Evolutionary conservation across 345 rosid species (phyloP), one percentile per base, ranked within the genome.

Genomic region (Citrus trifoliata): DNA sequence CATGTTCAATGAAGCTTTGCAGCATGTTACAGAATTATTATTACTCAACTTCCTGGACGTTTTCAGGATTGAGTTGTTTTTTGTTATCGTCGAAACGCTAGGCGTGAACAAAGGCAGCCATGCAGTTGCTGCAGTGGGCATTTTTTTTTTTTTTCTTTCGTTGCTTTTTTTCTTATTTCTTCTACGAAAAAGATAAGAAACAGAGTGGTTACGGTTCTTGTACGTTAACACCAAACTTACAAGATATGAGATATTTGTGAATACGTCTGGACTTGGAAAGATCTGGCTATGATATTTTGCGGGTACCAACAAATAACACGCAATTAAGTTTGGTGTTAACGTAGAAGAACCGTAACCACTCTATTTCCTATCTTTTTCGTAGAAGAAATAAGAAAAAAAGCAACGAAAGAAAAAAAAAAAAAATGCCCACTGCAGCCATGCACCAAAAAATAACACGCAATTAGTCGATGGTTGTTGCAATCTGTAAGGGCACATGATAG

Each of bases 1-100:
- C 12, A 85, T 51, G 85, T 65, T 2, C 21, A 84, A 37, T 3
- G 93, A 65, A 21, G 92, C 93, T 78, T 83, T 83, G 71, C 92
- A 88, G 73, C 92, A 88, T 32, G 75, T 64, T 1, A 4, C 8
- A 28, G 61, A 70, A 8, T 48, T 46, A 16, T 2, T 38, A 40
- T 24, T 3, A 5, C 28, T 48, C 16, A 51, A 28, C 10, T 70
- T 70, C 38, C 61, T 70, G 10, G 14, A 69, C 22, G 61, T 22
- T 18, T 27, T 28, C 10, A 19, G 12, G 18, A n/a, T 35, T 60
- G 55, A 18, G n/a, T 13, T 64, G 30, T 7, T 48, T 75, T 53
- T 75, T 38, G 21, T 28, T 10, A 25, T 63, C 22, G 38, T 48
- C 30, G 55, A 53, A 53, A 16, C 5, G 6, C 58, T 18, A 42